Evolutionary conservation across 2,329 filamentous ascomycete genomes (phyloP), one percentile per base, ranked within the genome.

Genomic region (Colletotrichum tropicale): DNA sequence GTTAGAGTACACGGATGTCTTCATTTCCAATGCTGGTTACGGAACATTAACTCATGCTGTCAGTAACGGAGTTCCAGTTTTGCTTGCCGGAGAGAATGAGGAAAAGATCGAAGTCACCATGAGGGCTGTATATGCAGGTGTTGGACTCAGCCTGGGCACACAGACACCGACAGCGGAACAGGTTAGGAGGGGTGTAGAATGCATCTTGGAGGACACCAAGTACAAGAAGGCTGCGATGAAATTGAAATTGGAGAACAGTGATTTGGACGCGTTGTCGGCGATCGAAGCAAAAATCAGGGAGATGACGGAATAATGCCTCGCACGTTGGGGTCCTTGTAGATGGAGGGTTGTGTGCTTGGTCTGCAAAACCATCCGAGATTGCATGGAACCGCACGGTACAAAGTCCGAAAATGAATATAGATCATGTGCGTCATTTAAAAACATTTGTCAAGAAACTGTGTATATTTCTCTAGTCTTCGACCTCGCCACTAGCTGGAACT

Each of bases 1-100:
- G 1, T 82, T 90, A 2, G 84, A 85, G 6, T 74, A 88, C 79
- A 81, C 83, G 30, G 87, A 85, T 43, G 83, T 88, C 1, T 88
- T 89, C 38, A 81, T 90, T 21, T 84, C 84, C n/a, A 90, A 89
- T 68, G 88, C 84, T 8, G 88, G 88, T 3, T 90, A 88, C 71
- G 87, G 88, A 8, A 87, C 86, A 2, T 83, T 89, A 66, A 83
- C 85, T 16, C 87, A 89, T 73, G 84, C 84, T 8, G 80, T 89
- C 3, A 81, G 84, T 26, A 84, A 87, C 67, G 87, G 87, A 2
- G 86, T 89, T 28, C 88, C 88, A 3, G 84, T 89, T 77, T 85
- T 90, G 3, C 80, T 89, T 24, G 84, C 86, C 0, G 88, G 88
- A 2, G 79, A 81, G 24, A 83, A 80, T 48, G 84, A 84, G 56